Conservation (phyloP, 352 stramenopile genomes). For the Globisporangium rhizosaccharum region DNA sequence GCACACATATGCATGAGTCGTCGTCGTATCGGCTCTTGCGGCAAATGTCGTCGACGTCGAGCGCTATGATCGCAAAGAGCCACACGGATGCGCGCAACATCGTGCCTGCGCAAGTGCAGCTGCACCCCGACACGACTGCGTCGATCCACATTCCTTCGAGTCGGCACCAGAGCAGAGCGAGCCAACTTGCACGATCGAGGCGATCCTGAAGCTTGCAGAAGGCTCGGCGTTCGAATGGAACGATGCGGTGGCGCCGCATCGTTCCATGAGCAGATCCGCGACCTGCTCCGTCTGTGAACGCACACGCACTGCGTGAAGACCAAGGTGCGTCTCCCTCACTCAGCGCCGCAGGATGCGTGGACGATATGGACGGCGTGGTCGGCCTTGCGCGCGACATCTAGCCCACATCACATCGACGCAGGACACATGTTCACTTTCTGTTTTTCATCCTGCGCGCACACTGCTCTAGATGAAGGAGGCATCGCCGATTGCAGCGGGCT, state of each 20-base stretch:
- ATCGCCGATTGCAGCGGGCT: too few relatives aligned
- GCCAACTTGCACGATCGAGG: conserved; percentile 14
- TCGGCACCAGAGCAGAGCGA: conserved; percentile 1
- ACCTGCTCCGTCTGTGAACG: conserved; percentile 50
- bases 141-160: conserved; percentile 14
- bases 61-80: conserved; percentile 4
- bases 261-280: conserved; percentile 82
- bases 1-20: conserved; percentile 9
- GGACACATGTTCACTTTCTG: too few relatives aligned
- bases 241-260: too few relatives aligned
- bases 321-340: conserved; percentile 19
- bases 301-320: conserved; percentile 43
- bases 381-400: too few relatives aligned
- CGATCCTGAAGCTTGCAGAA: conserved; percentile 30
- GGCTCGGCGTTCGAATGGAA: conserved; percentile 62
- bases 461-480: too few relatives aligned
- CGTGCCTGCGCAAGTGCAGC: conserved; percentile 13
- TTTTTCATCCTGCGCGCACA: too few relatives aligned
- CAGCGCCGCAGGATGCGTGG: too few relatives aligned
- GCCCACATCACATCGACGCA: too few relatives aligned
- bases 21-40: conserved; percentile 14
- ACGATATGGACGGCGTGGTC: too few relatives aligned
- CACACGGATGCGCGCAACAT: conserved; percentile 14
- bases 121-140: conserved; percentile 12
- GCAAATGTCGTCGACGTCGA: conserved; percentile 15